These are phyloP conservation scores for Chytridiales sp. DNA, from an alignment of 371 early-diverging fungal species.

Conservation along the genomic window DNA sequence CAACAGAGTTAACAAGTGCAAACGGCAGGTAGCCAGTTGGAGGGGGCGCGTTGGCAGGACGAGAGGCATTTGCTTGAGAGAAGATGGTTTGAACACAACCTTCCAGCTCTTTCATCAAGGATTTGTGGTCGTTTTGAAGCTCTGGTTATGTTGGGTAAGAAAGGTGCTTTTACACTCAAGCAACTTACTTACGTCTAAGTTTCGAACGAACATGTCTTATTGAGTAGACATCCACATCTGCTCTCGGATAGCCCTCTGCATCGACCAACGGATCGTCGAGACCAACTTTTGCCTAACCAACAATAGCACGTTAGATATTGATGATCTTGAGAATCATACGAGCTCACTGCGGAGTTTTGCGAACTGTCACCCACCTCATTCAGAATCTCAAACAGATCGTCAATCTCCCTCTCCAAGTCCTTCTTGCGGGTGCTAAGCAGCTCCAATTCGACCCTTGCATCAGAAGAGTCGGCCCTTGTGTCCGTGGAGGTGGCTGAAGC, in stretches of 20 bases:
- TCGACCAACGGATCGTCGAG: conserved; percentile 76
- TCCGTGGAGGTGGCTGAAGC: too few relatives aligned
- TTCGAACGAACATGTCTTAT: conserved; percentile 62
- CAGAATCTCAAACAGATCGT: too few relatives aligned
- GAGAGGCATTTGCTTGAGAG: background rate
- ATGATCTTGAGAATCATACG: too few relatives aligned
- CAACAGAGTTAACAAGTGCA: conserved; percentile 78
- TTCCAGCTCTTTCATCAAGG: conserved; percentile 10
- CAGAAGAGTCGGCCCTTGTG: too few relatives aligned
- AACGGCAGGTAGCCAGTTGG: conserved; percentile 49
- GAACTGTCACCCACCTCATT: too few relatives aligned
- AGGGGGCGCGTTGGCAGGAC: background rate
- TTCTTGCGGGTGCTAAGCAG: too few relatives aligned
- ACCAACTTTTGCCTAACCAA: too few relatives aligned
- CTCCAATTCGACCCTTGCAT: too few relatives aligned
- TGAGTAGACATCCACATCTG: conserved; percentile 81
- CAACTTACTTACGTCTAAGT: conserved; percentile 61
- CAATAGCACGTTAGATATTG: too few relatives aligned
- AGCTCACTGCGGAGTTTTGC: too few relatives aligned
- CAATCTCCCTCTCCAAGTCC: too few relatives aligned
- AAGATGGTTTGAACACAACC: background rate
- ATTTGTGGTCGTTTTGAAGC: conserved; percentile 9
- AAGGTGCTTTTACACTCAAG: conserved; percentile 14
- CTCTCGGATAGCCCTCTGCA: conserved; percentile 76
- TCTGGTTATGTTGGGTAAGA: background rate